Evolutionary conservation across 257 asterid species (phyloP), one percentile per base, ranked within the genome.

Genomic region (Petunia axillaris): DNA sequence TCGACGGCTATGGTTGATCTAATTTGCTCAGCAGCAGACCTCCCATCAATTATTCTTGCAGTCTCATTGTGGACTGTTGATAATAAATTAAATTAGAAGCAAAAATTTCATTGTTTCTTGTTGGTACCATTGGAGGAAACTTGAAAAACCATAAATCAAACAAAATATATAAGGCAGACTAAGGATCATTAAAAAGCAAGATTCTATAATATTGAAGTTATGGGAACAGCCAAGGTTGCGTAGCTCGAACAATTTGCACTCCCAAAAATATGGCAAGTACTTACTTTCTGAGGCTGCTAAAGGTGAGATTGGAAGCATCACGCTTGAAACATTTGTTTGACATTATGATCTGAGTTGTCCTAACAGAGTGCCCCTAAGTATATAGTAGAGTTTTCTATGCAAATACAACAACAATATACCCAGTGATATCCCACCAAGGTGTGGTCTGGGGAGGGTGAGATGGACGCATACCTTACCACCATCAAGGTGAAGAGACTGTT

Each of bases 31-130:
- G 99, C 95, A 82, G 91, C 86, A 44, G 82, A 85, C 54, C 46
- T 84, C 66, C 99, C 98, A 85, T 93, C 93, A 80, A 95, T 86
- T 79, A 88, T 86, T 77, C 85, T 88, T 15, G 94, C 89, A 74
- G 76, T 79, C 80, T 53, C 60, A 66, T 84, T 79, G 81, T 68
- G 78, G 71, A 82, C 93, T 89, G 88, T 67, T 86, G 80, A 25
- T 71, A 86, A 77, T 11, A 76, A 25, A 67, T 59, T 46, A 68
- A 37, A 66, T 37, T 67, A 81, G 84, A 75, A 59, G 25, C 83
- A 44, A 14, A 38, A 38, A 71, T 81, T 74, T 73, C 65, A 75
- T 64, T 57, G 63, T 64, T 77, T 79, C 59, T 44, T 76, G 64
- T 68, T 57, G 64, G 10, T 39, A 40, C 81, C 60, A 62, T 77